Evolutionary conservation across 208 protist genomes (phyloP).

Genomic region (Crithidia thermophila): DNA sequence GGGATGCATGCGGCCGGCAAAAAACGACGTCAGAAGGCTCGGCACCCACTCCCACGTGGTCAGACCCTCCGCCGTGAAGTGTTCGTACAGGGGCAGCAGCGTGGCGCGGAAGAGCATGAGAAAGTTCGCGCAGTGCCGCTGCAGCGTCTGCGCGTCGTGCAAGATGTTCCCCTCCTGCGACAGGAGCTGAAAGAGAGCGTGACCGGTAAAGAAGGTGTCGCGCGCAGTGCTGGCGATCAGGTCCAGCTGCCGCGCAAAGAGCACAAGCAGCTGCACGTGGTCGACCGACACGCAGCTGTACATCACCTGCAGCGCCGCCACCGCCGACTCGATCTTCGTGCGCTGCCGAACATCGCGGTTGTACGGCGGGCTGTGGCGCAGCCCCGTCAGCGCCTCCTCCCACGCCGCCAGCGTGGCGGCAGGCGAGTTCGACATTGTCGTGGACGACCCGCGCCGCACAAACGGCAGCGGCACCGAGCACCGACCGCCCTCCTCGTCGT

Average conservation of each 20-base stretch:
- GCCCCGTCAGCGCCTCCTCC: conserved; percentile 24
- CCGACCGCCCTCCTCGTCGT: conserved; percentile 6
- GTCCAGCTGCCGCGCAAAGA: conserved; percentile 63
- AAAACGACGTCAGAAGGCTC: conserved; percentile 60
- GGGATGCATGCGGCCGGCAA: conserved; percentile 69
- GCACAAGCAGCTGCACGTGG: conserved; percentile 55
- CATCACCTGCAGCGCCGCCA: conserved; percentile 59
- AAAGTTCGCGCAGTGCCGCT: conserved; percentile 77
- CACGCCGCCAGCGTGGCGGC: conserved; percentile 28
- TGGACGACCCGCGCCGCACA: conserved; percentile 24
- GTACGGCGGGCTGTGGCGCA: conserved; percentile 36
- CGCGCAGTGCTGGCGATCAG: conserved; percentile 41
- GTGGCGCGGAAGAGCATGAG: conserved; percentile 76
- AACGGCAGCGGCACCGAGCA: conserved; percentile 14
- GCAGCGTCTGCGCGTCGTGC: conserved; percentile 60
- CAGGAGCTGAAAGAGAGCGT: conserved; percentile 55
- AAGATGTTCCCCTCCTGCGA: conserved; percentile 69
- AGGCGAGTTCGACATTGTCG: neutral
- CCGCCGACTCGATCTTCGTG: conserved; percentile 44
- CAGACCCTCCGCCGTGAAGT: conserved; percentile 76
- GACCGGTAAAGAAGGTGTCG: conserved; percentile 71
- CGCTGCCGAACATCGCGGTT: conserved; percentile 33
- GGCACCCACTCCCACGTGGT: conserved; percentile 79
- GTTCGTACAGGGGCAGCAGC: conserved; percentile 73
- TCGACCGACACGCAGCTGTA: conserved; percentile 58